A percentile compares a stretch with the other conserved stretches of the same genome.
Conservation (phyloP, 2,329 filamentous ascomycete species). For the Capronia coronata region DNA sequence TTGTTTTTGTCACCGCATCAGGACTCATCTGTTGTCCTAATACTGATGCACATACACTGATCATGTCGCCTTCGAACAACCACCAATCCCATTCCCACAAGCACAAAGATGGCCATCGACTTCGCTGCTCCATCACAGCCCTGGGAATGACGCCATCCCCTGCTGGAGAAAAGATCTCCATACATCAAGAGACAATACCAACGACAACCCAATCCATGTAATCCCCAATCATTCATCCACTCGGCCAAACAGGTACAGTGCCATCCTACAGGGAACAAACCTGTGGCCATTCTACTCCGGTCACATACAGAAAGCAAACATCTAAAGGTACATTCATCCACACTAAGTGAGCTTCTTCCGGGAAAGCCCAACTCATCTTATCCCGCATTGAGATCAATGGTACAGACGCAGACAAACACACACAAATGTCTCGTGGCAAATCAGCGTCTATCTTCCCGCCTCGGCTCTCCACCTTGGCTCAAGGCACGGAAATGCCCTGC, state of each 20-base stretch:
- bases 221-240: background rate
- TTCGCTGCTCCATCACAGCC: no score
- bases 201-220: background rate
- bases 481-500: conserved; percentile 14
- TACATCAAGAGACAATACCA: no score
- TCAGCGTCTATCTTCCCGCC: conserved; percentile 21
- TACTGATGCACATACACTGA: no score
- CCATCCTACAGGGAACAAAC: background rate
- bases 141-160: no score
- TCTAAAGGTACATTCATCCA: background rate
- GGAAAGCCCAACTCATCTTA: background rate
- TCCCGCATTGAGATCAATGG: background rate
- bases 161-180: no score
- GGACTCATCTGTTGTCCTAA: no score
- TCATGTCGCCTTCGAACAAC: no score
- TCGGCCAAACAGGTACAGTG: background rate
- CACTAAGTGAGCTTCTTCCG: no score
- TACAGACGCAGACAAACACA: background rate
- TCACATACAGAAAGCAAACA: background rate
- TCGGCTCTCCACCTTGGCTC: conserved; percentile 18
- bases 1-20: no score
- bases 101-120: no score
- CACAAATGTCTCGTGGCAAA: background rate
- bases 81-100: no score
- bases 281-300: background rate